Percentiles rank a stretch among this genome's conserved stretches.
Evolutionary conservation across 1,284 basidiomycete species (phyloP).

Genomic region (Leccinum pachyderme): DNA sequence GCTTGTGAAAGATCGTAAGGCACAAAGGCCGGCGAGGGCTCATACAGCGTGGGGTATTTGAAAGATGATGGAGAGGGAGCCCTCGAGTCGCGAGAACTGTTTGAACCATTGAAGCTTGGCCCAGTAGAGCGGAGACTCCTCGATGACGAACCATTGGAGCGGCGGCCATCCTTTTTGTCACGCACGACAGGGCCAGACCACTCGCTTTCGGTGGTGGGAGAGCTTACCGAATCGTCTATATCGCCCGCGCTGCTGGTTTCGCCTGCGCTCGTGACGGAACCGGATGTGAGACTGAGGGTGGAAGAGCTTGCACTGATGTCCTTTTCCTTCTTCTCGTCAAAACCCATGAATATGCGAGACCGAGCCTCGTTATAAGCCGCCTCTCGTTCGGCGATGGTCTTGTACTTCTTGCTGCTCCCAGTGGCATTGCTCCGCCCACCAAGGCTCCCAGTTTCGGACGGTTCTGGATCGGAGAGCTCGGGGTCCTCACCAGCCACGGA

Average conservation of each 20-base stretch:
- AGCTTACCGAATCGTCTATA: conserved; percentile 62
- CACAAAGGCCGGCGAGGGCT: conserved; percentile 46
- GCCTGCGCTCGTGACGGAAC: conserved; percentile 57
- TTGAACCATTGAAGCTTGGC: conserved; percentile 51
- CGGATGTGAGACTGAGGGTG: conserved; percentile 63
- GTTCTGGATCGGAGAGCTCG: conserved; percentile 72
- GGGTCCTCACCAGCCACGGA: conserved; percentile 70
- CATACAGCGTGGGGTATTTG: conserved; percentile 67
- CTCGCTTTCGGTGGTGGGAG: conserved; percentile 75
- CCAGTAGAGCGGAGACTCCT: conserved; percentile 55
- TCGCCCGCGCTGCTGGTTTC: conserved; percentile 58
- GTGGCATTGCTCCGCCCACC: conserved; percentile 64
- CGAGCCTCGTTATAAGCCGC: conserved; percentile 82
- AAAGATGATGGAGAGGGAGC: conserved; percentile 69
- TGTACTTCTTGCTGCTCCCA: conserved; percentile 59
- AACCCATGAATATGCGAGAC: conserved; percentile 77
- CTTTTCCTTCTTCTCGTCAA: conserved; percentile 76
- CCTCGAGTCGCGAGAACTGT: conserved; percentile 64
- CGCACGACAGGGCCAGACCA: conserved; percentile 63
- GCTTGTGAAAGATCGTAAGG: conserved; percentile 52
- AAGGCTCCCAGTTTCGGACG: conserved; percentile 73
- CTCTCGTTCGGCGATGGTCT: conserved; percentile 77
- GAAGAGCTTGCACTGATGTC: conserved; percentile 75
- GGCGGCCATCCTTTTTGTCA: conserved; percentile 50
- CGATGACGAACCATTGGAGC: conserved; percentile 52